Evolutionary conservation across 2,329 filamentous ascomycete genomes (phyloP).

Genomic region (Hymenoscyphus infarciens): DNA sequence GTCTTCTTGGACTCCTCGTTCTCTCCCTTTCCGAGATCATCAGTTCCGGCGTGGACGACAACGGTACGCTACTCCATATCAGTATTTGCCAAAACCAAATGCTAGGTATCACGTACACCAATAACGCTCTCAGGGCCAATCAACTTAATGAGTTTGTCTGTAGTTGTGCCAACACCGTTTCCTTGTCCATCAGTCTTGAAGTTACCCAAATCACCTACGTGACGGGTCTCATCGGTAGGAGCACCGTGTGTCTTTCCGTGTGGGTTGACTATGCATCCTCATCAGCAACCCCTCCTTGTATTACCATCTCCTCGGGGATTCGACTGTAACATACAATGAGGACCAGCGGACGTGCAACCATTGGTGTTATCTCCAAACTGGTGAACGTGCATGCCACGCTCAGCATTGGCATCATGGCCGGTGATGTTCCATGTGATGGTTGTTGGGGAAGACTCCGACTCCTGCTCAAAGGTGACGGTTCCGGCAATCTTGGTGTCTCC

Average conservation of each 20-base stretch:
- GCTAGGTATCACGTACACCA: constrained; percentile 58
- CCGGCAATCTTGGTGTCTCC: constrained; percentile 95
- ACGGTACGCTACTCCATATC: constrained; percentile 69
- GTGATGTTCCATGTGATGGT: constrained; percentile 89
- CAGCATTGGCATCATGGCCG: constrained; percentile 88
- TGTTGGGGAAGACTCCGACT: constrained; percentile 74
- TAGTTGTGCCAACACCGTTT: constrained; percentile 75
- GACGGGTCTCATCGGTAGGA: constrained; percentile 76
- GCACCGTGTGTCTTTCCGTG: constrained; percentile 88
- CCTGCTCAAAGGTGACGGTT: constrained; percentile 93
- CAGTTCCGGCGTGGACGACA: constrained; percentile 90
- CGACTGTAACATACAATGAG: constrained; percentile 72
- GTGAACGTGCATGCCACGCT: constrained; percentile 98
- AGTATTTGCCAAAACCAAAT: constrained; percentile 19
- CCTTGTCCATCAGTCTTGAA: constrained; percentile 92
- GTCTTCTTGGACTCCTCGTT: constrained; percentile 98
- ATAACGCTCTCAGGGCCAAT: constrained; percentile 94
- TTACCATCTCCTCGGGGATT: neutral
- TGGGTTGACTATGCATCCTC: constrained; percentile 74
- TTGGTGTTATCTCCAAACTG: constrained; percentile 99
- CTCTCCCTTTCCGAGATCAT: constrained; percentile 90
- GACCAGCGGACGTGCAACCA: constrained; percentile 96
- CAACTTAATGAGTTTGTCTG: constrained; percentile 86
- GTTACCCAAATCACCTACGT: constrained; percentile 98
- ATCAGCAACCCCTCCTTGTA: constrained; percentile 17